A percentile compares a stretch with the other conserved stretches of the same genome.
These are phyloP conservation scores for Casaregolazyma lundiana DNA, from an alignment of 1,139 yeast genomes.

Conservation along the genomic window DNA sequence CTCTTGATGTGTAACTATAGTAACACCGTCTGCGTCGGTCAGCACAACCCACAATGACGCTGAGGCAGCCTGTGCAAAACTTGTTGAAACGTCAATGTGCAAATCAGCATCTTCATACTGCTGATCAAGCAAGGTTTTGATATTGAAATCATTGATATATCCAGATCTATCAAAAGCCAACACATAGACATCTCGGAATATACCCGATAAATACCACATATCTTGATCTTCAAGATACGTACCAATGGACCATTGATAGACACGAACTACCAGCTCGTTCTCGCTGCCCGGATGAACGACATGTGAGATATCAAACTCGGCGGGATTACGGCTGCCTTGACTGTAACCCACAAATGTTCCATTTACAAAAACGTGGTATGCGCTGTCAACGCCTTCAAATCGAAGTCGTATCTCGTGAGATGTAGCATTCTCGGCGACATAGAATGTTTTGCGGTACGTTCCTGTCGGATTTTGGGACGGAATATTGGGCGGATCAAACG, in stretches of 20 bases:
- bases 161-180: conserved; percentile 20
- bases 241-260: conserved; percentile 35
- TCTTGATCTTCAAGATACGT: conserved; percentile 39
- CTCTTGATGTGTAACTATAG: background rate
- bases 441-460: conserved; percentile 27
- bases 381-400: conserved; percentile 38
- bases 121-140: conserved; percentile 16
- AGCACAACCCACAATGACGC: conserved; percentile 2
- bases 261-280: conserved; percentile 27
- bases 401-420: conserved; percentile 20
- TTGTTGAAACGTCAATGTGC: conserved; percentile 5
- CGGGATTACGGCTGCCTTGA: conserved; percentile 35
- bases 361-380: conserved; percentile 34
- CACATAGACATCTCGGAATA: conserved; percentile 26
- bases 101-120: conserved; percentile 14
- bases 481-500: conserved; percentile 34
- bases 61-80: background rate
- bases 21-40: conserved; percentile 6
- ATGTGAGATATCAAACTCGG: conserved; percentile 32
- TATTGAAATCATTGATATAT: conserved; percentile 23
- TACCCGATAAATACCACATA: conserved; percentile 37
- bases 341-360: conserved; percentile 31
- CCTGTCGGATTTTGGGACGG: conserved; percentile 36
- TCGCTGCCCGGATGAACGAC: conserved; percentile 10
- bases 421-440: conserved; percentile 12